Evolutionary conservation across 1,284 basidiomycete genomes (phyloP).

Genomic region (Moesziomyces sp.): DNA sequence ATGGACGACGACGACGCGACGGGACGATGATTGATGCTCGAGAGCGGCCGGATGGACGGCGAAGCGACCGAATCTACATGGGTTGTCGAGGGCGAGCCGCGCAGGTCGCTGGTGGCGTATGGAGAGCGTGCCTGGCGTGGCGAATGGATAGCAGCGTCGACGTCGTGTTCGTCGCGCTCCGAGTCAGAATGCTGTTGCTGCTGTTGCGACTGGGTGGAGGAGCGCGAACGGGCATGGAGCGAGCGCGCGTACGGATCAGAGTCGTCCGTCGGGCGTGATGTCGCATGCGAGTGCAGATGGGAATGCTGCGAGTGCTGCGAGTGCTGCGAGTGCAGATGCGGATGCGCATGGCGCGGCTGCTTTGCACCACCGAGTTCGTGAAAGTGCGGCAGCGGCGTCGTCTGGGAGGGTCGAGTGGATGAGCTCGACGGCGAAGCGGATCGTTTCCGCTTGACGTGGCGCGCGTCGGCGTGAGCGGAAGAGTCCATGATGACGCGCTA

Average conservation of each 20-base stretch:
- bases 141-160: conserved; percentile 16
- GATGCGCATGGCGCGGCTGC: conserved; percentile 10
- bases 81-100: conserved; percentile 32
- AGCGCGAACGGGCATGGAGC: conserved; percentile 28
- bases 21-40: conserved; percentile 13
- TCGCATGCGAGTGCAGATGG: conserved; percentile 11
- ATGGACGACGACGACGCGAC: conserved; percentile 8
- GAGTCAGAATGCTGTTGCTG: conserved; percentile 31
- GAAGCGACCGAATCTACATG: conserved; percentile 5
- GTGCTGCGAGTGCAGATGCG: conserved; percentile 5
- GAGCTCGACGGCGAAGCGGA: conserved; percentile 17
- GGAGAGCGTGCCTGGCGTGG: conserved; percentile 36
- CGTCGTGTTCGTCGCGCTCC: conserved; percentile 17
- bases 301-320: conserved; percentile 6
- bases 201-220: conserved; percentile 19
- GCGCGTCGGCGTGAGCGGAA: conserved; percentile 2
- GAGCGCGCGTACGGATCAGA: conserved; percentile 13
- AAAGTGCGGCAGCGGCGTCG: conserved; percentile 20
- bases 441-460: conserved; percentile 25
- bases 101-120: conserved; percentile 31
- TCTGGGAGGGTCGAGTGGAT: neutral
- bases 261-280: conserved; percentile 5
- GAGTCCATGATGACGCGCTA: conserved; percentile 5
- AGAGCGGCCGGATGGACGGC: conserved; percentile 15
- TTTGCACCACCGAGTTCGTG: conserved; percentile 15